Evolutionary conservation across 129 eudicot species (phyloP), one percentile per base, ranked within the genome.

Genomic region (Pittosporum tobira): DNA sequence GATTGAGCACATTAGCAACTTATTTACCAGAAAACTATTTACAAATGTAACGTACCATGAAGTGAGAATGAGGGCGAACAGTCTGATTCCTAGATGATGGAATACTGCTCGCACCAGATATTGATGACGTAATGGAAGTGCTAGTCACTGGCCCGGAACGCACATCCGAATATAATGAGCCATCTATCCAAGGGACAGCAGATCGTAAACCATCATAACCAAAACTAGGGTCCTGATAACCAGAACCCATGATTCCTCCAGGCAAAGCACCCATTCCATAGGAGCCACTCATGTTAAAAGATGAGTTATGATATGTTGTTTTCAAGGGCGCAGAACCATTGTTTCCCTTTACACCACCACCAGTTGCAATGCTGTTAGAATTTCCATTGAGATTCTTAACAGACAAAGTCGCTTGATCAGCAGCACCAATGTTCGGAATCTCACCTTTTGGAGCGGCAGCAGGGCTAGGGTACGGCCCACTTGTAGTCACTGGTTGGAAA

Each of bases 161-260:
- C 20, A 69, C 79, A 64, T 80, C 78, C 26, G 83, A 38, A 62
- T 59, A 69, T 48, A 77, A 26, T 7, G 85, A 50, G 53, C 29
- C 57, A 34, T 75, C 85, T 30, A 78, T 45, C 94, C 88, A 85
- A 25, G 94, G 87, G 40, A 75, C 55, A 2, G 89, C 81, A 13
- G 90, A 79, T 57, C 69, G 89, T 4, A 71, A 61, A 50, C 86
- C 79, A 58, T 82, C 95, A 71, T 48, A 76, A n/a, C 62, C 71
- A 44, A 50, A 85, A 68, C 90, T 68, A 34, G 79, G 74, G 51
- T 84, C 88, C 59, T 80, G 88, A 71, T 67, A 84, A 48, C 81
- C 69, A 49, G 83, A 46, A 19, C 65, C 38, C 42, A 71, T 53
- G 31, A 44, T 8, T 29, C 75, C 79, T 15, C 75, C 72, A 16